Conservation (phyloP, 176 grass and related monocot genomes). For the Chloris gayana region DNA sequence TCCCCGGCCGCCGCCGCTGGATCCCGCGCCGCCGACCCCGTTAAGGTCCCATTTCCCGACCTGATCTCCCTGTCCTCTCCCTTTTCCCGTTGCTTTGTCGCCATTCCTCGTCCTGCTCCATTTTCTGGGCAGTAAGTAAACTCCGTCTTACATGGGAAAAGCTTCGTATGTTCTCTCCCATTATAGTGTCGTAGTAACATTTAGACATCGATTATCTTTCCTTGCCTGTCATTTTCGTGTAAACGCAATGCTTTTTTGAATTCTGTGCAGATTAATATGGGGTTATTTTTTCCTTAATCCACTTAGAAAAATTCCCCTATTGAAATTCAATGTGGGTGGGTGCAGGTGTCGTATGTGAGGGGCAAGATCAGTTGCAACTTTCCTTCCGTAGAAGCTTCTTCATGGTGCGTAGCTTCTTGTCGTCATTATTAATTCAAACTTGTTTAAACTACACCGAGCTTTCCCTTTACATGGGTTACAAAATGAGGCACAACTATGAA, state of each 20-base stretch:
- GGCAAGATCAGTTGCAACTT: conserved; percentile 31
- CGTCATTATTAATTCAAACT: neutral
- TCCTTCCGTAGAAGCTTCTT: conserved; percentile 18
- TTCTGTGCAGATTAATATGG: neutral
- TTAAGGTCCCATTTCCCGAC: conserved; percentile 44
- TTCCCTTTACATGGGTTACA: neutral
- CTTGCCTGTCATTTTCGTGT: neutral
- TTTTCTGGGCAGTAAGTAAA: neutral
- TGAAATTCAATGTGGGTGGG: neutral
- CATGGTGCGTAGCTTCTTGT: conserved; percentile 18
- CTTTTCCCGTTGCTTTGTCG: neutral
- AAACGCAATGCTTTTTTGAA: neutral
- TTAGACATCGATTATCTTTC: neutral
- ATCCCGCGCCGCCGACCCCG: conserved; percentile 44
- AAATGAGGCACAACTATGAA: neutral
- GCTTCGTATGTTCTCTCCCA: neutral
- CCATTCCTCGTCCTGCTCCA: neutral
- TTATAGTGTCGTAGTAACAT: neutral
- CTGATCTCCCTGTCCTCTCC: neutral
- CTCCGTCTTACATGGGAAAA: neutral
- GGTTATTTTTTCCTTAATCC: neutral
- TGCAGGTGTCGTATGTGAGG: conserved; percentile 30
- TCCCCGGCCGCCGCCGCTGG: conserved; percentile 30
- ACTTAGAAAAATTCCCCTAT: neutral
- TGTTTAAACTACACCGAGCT: neutral